Base-by-base conservation (phyloP, 208 protist genomes). In the Trypanosoma melophagium region DNA sequence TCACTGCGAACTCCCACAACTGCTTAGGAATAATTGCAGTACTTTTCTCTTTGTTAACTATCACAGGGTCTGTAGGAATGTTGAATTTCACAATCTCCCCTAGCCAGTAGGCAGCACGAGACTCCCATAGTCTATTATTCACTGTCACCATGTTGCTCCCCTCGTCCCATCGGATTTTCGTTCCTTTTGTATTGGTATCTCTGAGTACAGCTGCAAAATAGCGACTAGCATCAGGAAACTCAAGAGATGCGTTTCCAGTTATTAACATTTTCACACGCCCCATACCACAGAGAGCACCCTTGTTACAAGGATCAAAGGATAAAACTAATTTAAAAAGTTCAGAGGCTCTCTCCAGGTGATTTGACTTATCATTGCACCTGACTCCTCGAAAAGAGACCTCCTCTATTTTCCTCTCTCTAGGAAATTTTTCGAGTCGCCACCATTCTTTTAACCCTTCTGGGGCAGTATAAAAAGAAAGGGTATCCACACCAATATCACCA, bases 241-340 rank as follows among this genome's bases (percentile, higher is more conserved):
- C 60, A 21, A 66, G n/a, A 19, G 7, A 54, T 28, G 14, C 49
- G 41, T 52, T 58, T 22, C 54, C 60, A 25, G 57, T 47, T 13
- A 58, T 66, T 10, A 88, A 62, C n/a, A 54, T 79, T 38, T 73
- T 74, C 55, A 84, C 72, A 22, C 82, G 82, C 4, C 82, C 82
- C 52, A 81, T 71, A 21, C 82, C 82, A 57, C 82, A 88, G 21
- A 88, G 67, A 7, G 82, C 82, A 10, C 82, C 82, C 35, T 77
- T 60, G 68, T 80, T 71, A 5, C 35, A 44, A 10, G 82, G 82
- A 60, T 88, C 71, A 14, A 54, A 35, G 19, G 45, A 45, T 16
- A 88, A 72, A 25, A 82, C 79, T 19, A 66, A 54, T 44, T 72
- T 45, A 70, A 88, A 88, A 56, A 80, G 74, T 9, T 70, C 68